Evolutionary conservation across 306 rosid species (phyloP).

Genomic region (cucumber (Cucumis sativus)): DNA sequence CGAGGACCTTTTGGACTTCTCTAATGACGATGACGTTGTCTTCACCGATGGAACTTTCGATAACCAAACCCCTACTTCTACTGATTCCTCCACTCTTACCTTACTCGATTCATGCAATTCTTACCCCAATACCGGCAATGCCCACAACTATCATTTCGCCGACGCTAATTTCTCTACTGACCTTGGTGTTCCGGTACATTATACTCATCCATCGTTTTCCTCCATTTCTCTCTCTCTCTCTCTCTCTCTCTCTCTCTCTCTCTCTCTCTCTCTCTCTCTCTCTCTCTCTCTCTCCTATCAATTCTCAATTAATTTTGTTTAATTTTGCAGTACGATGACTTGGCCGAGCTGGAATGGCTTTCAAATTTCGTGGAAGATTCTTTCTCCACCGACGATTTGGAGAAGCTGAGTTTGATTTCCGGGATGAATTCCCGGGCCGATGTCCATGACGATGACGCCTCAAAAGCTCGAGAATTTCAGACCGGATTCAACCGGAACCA

Average conservation of each 20-base stretch:
- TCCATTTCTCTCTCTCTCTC: not conserved
- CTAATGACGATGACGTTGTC: constrained; percentile 35
- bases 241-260: not conserved
- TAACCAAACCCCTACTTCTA: constrained; percentile 27
- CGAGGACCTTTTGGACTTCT: constrained; percentile 79
- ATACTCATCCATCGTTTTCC: not conserved
- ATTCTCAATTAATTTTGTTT: not conserved
- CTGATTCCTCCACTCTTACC: constrained; percentile 33
- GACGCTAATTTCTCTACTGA: constrained; percentile 51
- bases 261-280: not conserved
- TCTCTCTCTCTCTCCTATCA: not conserved
- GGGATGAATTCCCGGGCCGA: constrained; percentile 37
- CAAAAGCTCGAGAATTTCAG: constrained; percentile 19
- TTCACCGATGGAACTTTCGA: constrained; percentile 23
- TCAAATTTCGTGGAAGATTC: constrained; percentile 80
- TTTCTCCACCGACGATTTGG: constrained; percentile 68
- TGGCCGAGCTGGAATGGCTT: constrained; percentile 89
- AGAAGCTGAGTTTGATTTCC: constrained; percentile 63
- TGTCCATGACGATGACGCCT: not conserved
- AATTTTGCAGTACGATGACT: constrained; percentile 50
- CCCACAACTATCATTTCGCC: constrained; percentile 20
- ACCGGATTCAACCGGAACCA: constrained; percentile 17
- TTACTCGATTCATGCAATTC: constrained; percentile 41
- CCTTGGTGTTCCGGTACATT: constrained; percentile 68
- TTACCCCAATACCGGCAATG: constrained; percentile 25